Base-by-base conservation (phyloP, 2,329 filamentous ascomycete genomes). In the Alternaria triticina region DNA sequence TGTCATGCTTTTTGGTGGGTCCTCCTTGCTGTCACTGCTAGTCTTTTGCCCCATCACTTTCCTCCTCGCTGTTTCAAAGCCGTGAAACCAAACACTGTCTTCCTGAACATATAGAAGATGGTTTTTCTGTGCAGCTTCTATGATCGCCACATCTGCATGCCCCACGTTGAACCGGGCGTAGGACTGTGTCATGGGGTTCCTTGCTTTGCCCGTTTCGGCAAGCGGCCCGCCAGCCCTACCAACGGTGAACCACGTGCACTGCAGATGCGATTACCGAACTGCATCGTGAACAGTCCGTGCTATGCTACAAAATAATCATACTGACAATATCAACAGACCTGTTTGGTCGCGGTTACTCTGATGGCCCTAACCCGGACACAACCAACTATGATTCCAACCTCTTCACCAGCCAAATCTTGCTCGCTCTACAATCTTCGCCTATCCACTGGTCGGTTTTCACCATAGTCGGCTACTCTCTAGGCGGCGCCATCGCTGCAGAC, bases 381-480 rank as follows among this genome's bases (percentile, higher is more conserved):
- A 82, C 92, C 15, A 88, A 88, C 6, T 91, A 95, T 74, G 90
- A 94, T 74, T 85, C 87, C n/a, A 85, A 87, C 13, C 87, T 96
- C 8, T 96, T 92, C 80, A 85, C 87, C 4, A 86, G 89, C 4
- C 91, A 95, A 78, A 89, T 93, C 59, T 84, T 93, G 44, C 85
- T 92, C 27, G 91, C 86, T 13, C 82, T 95, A 11, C 85, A 87
- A 25, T 93, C 91, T 1, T 94, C 91, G 2, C 84, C 87, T 0
- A 81, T 95, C 3, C 57, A 69, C 30, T 76, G 71, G 71, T 54
- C 62, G 46, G 84, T 83, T 56, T 95, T 96, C 77, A 87, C 89
- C 64, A 81, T 96, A 6, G 81, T 94, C 4, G 93, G 93, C 2
- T 96, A 96, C 78, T 94, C 91, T 0, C 84, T 97, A 0, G 93